A percentile compares a stretch with the other conserved stretches of the same genome.
These are phyloP conservation scores for Pinus albicaulis DNA, from an alignment of 75 land plant genomes.

Conservation along the genomic window DNA sequence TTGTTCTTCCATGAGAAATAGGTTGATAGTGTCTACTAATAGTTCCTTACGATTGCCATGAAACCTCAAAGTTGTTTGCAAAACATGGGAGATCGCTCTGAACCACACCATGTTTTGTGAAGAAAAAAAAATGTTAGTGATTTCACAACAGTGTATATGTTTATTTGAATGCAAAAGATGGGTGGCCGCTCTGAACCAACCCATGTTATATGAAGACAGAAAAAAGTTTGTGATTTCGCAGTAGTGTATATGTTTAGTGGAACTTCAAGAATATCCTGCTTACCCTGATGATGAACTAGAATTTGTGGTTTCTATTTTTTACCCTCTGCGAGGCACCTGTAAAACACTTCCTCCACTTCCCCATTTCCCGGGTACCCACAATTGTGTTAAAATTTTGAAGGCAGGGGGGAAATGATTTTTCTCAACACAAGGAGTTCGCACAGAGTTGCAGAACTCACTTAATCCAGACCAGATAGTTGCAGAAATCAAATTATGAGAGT, in stretches of 20 bases:
- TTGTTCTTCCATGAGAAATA: slow-evolving; percentile 15
- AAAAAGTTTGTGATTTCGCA: background rate
- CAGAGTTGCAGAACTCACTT: too few relatives aligned
- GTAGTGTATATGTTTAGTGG: background rate
- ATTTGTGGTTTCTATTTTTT: background rate
- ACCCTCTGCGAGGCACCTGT: background rate
- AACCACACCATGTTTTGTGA: too few relatives aligned
- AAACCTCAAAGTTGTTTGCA: slow-evolving; percentile 10
- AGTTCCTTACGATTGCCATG: slow-evolving; percentile 11
- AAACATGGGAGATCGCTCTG: too few relatives aligned
- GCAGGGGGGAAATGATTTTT: too few relatives aligned
- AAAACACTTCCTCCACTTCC: background rate
- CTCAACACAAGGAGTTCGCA: too few relatives aligned
- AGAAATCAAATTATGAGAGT: too few relatives aligned
- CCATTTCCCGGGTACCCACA: too few relatives aligned
- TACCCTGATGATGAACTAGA: too few relatives aligned
- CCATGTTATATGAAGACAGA: background rate
- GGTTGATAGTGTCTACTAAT: slow-evolving; percentile 18
- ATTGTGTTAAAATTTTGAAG: too few relatives aligned
- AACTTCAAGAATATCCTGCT: background rate
- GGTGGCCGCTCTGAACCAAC: background rate
- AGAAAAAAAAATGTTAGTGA: too few relatives aligned
- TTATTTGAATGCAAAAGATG: slow-evolving; percentile 12
- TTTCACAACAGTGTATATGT: too few relatives aligned
- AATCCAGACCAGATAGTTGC: too few relatives aligned